phyloP scores from a whole-genome alignment of 2,329 filamentous ascomycete genomes.

The Neocatenulostroma microsporum region DNA sequence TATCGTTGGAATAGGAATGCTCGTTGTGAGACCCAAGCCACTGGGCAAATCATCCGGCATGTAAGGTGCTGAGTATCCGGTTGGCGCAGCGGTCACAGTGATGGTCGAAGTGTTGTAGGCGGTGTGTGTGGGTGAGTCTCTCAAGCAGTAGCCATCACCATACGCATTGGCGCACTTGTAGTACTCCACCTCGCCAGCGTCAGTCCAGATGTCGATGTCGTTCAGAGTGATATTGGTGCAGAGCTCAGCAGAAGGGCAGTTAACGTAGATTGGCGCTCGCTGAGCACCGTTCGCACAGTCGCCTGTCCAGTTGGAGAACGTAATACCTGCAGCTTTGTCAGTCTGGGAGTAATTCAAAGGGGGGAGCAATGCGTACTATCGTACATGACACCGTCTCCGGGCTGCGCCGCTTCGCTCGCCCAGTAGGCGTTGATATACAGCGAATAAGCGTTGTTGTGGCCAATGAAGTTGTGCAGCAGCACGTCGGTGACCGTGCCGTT shows the following conservation, averaged over 20 bases:
- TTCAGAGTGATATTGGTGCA: conserved; percentile 46
- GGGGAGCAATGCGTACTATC: no score
- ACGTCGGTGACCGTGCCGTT: conserved; percentile 46
- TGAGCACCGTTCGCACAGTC: conserved; percentile 42
- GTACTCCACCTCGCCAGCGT: conserved; percentile 33
- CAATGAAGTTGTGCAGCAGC: conserved; percentile 51
- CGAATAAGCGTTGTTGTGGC: conserved; percentile 52
- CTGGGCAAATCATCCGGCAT: conserved; percentile 30
- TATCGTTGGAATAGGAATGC: conserved; percentile 37
- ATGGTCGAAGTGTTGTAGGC: conserved; percentile 29
- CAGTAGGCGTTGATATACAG: conserved; percentile 51
- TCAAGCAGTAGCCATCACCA: conserved; percentile 34
- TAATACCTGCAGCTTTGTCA: no score
- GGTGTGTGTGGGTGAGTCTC: conserved; percentile 20
- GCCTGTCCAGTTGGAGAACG: conserved; percentile 50
- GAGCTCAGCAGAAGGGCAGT: conserved; percentile 44
- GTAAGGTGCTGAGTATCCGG: conserved; percentile 31
- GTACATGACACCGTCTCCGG: no score
- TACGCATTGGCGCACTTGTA: neutral
- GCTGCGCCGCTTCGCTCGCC: no score
- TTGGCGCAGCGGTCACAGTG: conserved; percentile 31
- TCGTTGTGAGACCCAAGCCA: conserved; percentile 26
- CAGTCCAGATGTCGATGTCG: conserved; percentile 49
- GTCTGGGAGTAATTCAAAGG: no score
- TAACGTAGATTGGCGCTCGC: conserved; percentile 47